Evolutionary conservation across 2,329 filamentous ascomycete species (phyloP).

Genomic region (Alternaria ethzedia): DNA sequence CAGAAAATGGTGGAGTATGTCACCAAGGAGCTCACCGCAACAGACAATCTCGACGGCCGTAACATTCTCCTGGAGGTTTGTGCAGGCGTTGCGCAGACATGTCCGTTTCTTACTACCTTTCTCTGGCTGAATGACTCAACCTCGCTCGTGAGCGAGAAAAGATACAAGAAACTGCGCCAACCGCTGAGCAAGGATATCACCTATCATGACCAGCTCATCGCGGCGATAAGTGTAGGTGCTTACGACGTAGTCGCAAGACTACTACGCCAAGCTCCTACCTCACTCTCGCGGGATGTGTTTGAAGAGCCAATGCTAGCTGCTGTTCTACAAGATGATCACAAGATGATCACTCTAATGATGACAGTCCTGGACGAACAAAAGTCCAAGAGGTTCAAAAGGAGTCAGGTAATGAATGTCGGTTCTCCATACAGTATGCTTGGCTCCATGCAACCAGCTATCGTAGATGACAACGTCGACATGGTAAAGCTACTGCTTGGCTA

Average conservation of each 20-base stretch:
- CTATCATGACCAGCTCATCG: neutral
- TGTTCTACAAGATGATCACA: neutral
- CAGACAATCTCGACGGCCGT: neutral
- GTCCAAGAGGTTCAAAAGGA: neutral
- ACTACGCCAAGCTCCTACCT: neutral
- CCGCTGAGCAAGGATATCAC: neutral
- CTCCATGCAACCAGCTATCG: neutral
- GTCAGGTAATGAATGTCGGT: rapidly evolving
- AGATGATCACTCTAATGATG: neutral
- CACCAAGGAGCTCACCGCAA: neutral
- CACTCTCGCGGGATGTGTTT: neutral
- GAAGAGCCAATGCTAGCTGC: neutral
- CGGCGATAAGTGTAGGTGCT: neutral
- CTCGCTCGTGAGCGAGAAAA: neutral
- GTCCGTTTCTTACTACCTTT: neutral
- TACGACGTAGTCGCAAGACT: neutral
- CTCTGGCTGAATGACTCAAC: neutral
- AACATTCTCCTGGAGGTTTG: neutral
- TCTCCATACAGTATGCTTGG: neutral
- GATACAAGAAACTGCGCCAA: neutral
- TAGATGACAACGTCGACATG: neutral
- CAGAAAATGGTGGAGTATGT: neutral
- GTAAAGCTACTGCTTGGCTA: neutral
- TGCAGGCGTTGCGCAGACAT: neutral
- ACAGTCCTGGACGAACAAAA: neutral